phyloP scores from a whole-genome alignment of 2,329 filamentous ascomycete species.

The Coniochaeta sp. region DNA sequence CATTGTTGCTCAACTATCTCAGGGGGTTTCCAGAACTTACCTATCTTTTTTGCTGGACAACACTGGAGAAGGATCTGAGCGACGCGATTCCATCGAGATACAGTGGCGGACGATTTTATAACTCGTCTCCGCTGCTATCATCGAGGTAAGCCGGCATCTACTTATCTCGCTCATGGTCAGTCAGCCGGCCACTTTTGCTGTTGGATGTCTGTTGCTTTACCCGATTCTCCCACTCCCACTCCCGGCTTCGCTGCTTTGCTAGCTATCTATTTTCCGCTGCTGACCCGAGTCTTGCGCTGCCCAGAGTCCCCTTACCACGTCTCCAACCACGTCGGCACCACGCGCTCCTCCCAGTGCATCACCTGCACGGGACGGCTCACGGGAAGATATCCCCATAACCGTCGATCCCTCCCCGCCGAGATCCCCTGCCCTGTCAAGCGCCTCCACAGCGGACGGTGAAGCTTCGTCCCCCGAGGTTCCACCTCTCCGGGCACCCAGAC shows the following conservation, averaged over 20 bases:
- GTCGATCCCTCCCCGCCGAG: conserved; percentile 21
- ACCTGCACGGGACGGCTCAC: conserved; percentile 51
- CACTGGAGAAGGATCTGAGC: neutral
- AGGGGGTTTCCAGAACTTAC: neutral
- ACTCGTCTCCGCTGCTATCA: conserved; percentile 58
- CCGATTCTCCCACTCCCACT: conserved; percentile 10
- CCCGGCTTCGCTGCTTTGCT: conserved; percentile 3
- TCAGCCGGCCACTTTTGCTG: neutral
- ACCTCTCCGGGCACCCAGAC: conserved; percentile 48
- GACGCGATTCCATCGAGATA: conserved; percentile 31
- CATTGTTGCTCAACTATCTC: neutral
- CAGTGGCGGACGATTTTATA: conserved; percentile 50
- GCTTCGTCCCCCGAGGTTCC: conserved; percentile 49
- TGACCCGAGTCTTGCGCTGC: conserved; percentile 4
- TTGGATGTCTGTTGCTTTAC: conserved; percentile 3
- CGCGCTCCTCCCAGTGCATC: conserved; percentile 49
- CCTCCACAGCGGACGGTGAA: conserved; percentile 53
- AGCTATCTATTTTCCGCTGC: neutral
- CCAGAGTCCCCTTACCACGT: conserved; percentile 44
- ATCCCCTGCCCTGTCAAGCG: conserved; percentile 54
- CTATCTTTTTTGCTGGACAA: neutral
- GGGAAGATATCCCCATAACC: conserved; percentile 18
- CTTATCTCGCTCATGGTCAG: neutral
- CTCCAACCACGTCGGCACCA: conserved; percentile 38
- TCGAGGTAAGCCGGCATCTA: conserved; percentile 32